phyloP scores from a whole-genome alignment of 192 early-diverging fungal genomes.

The Entophlyctis luteolus region DNA sequence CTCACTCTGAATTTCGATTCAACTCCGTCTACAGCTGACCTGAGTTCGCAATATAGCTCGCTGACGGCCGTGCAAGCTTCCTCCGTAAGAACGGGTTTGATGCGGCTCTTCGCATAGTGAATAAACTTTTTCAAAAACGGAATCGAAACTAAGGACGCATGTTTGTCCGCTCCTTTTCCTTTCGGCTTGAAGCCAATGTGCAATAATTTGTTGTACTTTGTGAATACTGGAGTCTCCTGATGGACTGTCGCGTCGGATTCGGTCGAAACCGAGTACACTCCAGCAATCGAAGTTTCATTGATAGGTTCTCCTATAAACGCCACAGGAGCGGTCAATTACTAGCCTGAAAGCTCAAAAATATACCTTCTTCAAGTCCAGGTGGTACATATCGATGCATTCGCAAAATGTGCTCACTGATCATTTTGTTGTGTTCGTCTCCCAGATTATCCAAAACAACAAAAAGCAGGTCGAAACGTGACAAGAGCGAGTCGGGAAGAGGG shows the following conservation, averaged over 20 bases:
- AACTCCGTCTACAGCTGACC: slow-evolving; percentile 70
- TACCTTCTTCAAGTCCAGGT: slow-evolving; percentile 79
- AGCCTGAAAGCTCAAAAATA: not conserved
- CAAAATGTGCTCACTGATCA: slow-evolving; percentile 87
- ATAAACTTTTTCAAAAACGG: slow-evolving; percentile 93
- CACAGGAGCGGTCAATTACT: not conserved
- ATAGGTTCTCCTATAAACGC: slow-evolving; percentile 40
- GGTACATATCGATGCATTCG: slow-evolving; percentile 92
- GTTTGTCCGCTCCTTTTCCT: slow-evolving; percentile 33
- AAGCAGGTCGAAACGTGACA: slow-evolving; percentile 96
- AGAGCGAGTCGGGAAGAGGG: slow-evolving; percentile 86
- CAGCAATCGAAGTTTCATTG: slow-evolving; percentile 37
- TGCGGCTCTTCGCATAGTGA: slow-evolving; percentile 84
- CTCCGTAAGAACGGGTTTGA: slow-evolving; percentile 76
- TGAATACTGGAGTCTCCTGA: slow-evolving; percentile 68
- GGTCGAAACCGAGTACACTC: slow-evolving; percentile 27
- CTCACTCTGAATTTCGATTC: slow-evolving; percentile 64
- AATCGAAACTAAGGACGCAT: slow-evolving; percentile 67
- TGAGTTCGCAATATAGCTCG: slow-evolving; percentile 75
- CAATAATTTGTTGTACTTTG: slow-evolving; percentile 80
- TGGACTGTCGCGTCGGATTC: slow-evolving; percentile 21
- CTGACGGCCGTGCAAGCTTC: slow-evolving; percentile 83
- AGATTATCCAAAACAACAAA: slow-evolving; percentile 93
- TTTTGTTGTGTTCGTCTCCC: slow-evolving; percentile 76
- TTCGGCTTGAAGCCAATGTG: slow-evolving; percentile 67